These are phyloP conservation scores for Phytophthora ramorum DNA, from an alignment of 352 stramenopile species.

Conservation along the genomic window DNA sequence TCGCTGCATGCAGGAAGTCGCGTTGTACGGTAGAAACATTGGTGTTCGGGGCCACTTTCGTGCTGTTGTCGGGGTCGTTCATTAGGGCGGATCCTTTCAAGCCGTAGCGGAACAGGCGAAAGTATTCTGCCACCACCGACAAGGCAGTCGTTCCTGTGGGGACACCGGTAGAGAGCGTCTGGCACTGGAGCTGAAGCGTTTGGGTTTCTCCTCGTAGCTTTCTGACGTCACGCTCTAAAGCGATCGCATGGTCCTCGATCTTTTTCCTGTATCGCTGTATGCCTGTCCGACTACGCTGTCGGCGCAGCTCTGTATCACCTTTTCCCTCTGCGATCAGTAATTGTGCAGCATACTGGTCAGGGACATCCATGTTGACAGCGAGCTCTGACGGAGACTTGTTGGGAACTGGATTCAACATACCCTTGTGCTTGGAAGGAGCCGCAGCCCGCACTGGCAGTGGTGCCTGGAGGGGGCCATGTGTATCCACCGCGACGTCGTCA, in stretches of 20 bases:
- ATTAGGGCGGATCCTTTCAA: neutral
- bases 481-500: too few relatives aligned
- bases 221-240: neutral
- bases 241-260: neutral
- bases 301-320: too few relatives aligned
- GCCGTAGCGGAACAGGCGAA: slow-evolving; percentile 3
- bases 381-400: too few relatives aligned
- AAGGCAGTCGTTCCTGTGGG: neutral
- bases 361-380: too few relatives aligned
- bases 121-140: neutral
- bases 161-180: neutral
- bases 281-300: neutral
- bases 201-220: neutral
- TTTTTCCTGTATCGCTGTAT: slow-evolving; percentile 3
- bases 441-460: too few relatives aligned
- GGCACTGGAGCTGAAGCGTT: neutral
- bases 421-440: too few relatives aligned
- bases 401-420: too few relatives aligned
- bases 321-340: too few relatives aligned
- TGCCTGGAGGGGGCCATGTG: too few relatives aligned
- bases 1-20: neutral
- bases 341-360: too few relatives aligned
- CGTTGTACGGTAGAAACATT: neutral
- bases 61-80: too few relatives aligned
- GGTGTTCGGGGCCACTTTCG: neutral